Evolutionary conservation across 164 flowering plant species (phyloP), one percentile per base, ranked within the genome.

Genomic region (Magnolia officinalis): DNA sequence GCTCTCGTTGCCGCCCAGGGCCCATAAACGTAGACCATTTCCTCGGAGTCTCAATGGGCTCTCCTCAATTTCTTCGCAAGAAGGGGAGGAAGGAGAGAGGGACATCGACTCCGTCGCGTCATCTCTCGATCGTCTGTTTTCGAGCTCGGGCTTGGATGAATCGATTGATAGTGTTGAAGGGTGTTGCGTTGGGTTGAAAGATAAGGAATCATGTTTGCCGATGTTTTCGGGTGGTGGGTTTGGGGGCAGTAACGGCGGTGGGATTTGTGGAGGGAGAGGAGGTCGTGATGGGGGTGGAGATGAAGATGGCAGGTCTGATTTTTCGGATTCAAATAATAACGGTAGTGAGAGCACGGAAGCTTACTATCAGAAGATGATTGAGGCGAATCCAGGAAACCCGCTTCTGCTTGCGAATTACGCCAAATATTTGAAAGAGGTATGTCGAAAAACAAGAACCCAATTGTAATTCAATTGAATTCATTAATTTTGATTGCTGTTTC

Each of bases 401-500:
- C 82, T 89, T 2, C 73, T 91, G 55, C 85, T 91, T 1, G 78
- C 89, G 20, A 91, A 91, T 67, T 91, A 89, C 70, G 91, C 95
- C 0, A 88, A 64, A 79, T 91, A 75, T 79, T 81, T 91, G 78
- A 88, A 87, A 77, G 89, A 91, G 89, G 95, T 91, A 81, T 29
- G 68, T 9, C 59, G 26, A 2, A 68, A 65, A 14, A 29, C 29
- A 14, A 16, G 7, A 49, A 73, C 66, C 49, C n/a, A 20, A 21
- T 21, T 72, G 23, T 37, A 37, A 37, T 37, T 37, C 45, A 3
- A 37, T 69, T 7, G 14, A 16, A 18, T 11, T 24, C n/a, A 0
- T 11, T 23, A 6, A 11, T 72, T 50, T 11, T 29, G 50, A 19
- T 23, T 55, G 18, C 26, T 76, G 9, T 55, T 8, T 24, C 23